Evolutionary conservation across 75 land plant genomes (phyloP), one percentile per base, ranked within the genome.

Genomic region (Sequoia sempervirens): DNA sequence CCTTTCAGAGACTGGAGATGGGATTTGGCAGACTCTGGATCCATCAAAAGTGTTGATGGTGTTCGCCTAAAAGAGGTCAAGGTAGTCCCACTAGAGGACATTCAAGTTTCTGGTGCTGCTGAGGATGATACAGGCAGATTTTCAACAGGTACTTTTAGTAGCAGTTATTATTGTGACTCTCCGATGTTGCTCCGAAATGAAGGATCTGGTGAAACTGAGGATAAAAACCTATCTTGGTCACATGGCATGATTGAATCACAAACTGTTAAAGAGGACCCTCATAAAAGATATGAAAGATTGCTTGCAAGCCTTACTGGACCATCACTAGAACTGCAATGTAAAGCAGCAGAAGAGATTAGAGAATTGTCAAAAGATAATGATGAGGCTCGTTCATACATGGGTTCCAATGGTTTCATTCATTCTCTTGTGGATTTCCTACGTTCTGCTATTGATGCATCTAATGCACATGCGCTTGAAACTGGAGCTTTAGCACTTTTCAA

Each of bases 401-500:
- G 98, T 37, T 91, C 91, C 13, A 86, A 92, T 85, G 98, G 97
- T 41, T 93, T 91, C 81, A 90, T 90, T 81, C 95, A 92, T 74
- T 89, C 91, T 28, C 84, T 96, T 36, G 86, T 95, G 76, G 84
- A 73, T 2, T 92, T 95, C 69, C 81, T 96, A 68, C 74, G 86
- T 64, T 85, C 84, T 46, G 90, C 93, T 26, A 75, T 95, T n/a
- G 61, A 61, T 69, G 87, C 85, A 69, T 84, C 80, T 53, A 84
- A 92, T 85, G 81, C 83, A 47, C 82, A 84, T 28, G 94, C 94
- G 17, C 93, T 90, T 82, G 95, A 93, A 81, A 85, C 81, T 85
- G 92, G 93, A 17, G 89, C 93, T n/a, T 86, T 95, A 88, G 94
- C 98, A 40, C 92, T 96, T 2, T 91, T 95, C 84, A 96, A 96